These are phyloP conservation scores for Stenocarpella maydis DNA, from an alignment of 2,329 filamentous ascomycete genomes.

Conservation along the genomic window DNA sequence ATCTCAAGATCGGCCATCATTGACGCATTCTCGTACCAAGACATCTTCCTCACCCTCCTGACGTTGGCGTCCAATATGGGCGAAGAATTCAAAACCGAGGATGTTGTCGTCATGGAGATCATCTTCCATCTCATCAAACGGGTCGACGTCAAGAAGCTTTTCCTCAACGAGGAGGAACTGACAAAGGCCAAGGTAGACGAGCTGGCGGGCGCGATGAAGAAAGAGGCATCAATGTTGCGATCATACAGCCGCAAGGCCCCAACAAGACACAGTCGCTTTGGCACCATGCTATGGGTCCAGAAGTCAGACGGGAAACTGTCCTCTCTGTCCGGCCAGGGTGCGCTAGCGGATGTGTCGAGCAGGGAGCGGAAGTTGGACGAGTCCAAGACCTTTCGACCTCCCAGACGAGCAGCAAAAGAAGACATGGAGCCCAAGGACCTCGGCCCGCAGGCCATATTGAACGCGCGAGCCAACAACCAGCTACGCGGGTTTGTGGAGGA, in stretches of 20 bases:
- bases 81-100: constrained; percentile 90
- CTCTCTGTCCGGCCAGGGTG: constrained; percentile 88
- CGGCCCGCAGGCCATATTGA: constrained; percentile 75
- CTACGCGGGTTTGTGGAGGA: constrained; percentile 87
- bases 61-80: constrained; percentile 92
- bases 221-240: constrained; percentile 84
- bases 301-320: constrained; percentile 84
- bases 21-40: constrained; percentile 88
- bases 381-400: constrained; percentile 88
- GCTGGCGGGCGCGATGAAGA: constrained; percentile 76
- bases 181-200: constrained; percentile 75
- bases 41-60: constrained; percentile 85
- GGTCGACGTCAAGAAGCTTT: constrained; percentile 83
- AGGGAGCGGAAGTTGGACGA: constrained; percentile 90
- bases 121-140: constrained; percentile 93
- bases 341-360: constrained; percentile 74
- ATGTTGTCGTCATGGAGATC: constrained; percentile 89
- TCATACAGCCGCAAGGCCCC: constrained; percentile 80
- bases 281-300: constrained; percentile 97
- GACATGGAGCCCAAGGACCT: constrained; percentile 77
- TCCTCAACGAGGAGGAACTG: constrained; percentile 80
- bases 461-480: constrained; percentile 75
- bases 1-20: constrained; percentile 88
- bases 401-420: constrained; percentile 68
- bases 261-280: constrained; percentile 91